These are phyloP conservation scores for Pseudocercospora musae DNA, from an alignment of 2,329 filamentous ascomycete species.

Conservation along the genomic window DNA sequence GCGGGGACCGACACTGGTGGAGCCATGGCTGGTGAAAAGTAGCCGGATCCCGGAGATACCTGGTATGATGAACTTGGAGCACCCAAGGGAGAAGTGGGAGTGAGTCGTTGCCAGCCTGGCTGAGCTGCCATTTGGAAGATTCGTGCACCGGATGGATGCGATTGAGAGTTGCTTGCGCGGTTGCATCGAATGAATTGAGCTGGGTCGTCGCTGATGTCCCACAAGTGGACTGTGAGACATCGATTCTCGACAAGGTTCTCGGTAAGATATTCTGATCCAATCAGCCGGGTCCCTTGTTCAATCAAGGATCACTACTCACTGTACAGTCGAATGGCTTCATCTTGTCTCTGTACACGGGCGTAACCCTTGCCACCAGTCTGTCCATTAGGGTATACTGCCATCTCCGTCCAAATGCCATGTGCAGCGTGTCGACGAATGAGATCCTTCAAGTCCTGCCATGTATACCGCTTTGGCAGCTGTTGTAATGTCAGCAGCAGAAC, in stretches of 20 bases:
- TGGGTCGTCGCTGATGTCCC: slow-evolving; percentile 24
- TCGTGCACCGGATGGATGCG: slow-evolving; percentile 13
- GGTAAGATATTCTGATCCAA: slow-evolving; percentile 27
- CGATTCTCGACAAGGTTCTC: slow-evolving; percentile 22
- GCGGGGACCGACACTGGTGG: neutral
- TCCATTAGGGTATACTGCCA: slow-evolving; percentile 24
- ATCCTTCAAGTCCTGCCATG: slow-evolving; percentile 36
- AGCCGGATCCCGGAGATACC: slow-evolving; percentile 1
- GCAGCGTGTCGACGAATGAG: slow-evolving; percentile 27
- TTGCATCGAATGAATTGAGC: slow-evolving; percentile 26
- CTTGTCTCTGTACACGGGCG: slow-evolving; percentile 24
- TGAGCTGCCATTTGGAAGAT: slow-evolving; percentile 17
- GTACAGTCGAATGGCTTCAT: slow-evolving; percentile 30
- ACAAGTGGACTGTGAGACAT: slow-evolving; percentile 28
- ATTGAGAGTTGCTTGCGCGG: slow-evolving; percentile 14
- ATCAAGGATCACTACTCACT: slow-evolving; percentile 18
- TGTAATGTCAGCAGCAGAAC: neutral
- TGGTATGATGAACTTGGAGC: neutral
- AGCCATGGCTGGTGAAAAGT: neutral
- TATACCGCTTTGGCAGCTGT: slow-evolving; percentile 30
- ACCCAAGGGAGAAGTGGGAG: slow-evolving; percentile 12
- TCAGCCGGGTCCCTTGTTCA: neutral
- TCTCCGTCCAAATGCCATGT: slow-evolving; percentile 32
- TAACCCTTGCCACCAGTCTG: slow-evolving; percentile 24
- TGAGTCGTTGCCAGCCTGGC: slow-evolving; percentile 23